Percentiles rank a stretch among this genome's conserved stretches.
These are phyloP conservation scores for Penicillium freii DNA, from an alignment of 2,329 filamentous ascomycete species.

Conservation along the genomic window DNA sequence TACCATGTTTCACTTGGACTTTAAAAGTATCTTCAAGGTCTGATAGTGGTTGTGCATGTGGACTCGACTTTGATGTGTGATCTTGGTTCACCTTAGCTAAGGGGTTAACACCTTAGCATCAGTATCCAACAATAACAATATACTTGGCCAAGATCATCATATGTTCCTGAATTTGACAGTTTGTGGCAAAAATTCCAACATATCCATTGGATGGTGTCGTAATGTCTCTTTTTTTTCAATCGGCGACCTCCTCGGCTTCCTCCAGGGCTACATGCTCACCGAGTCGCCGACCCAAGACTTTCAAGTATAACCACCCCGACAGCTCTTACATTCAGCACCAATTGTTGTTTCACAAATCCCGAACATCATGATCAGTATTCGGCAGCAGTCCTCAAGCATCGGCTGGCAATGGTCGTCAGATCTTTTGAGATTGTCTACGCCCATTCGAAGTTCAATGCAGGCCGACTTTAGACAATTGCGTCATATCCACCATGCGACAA, in stretches of 20 bases:
- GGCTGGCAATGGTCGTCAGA: neutral
- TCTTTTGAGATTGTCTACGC: neutral
- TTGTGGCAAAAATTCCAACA: neutral
- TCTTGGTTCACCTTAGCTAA: too few species aligned
- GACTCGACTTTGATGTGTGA: neutral
- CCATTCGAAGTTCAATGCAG: neutral
- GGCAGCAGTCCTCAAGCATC: neutral
- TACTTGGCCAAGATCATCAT: neutral
- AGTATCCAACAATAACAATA: neutral
- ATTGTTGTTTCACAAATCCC: neutral
- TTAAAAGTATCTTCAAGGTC: neutral
- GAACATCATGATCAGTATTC: neutral
- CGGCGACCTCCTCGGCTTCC: neutral
- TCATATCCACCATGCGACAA: neutral
- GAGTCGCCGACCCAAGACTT: constrained; percentile 2
- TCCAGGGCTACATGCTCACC: neutral
- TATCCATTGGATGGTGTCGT: neutral
- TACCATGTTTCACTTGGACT: too few species aligned
- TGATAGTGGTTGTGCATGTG: neutral
- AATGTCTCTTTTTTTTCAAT: neutral
- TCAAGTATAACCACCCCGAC: neutral
- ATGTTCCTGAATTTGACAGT: neutral
- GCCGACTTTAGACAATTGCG: neutral
- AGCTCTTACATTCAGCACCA: neutral
- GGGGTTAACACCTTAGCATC: neutral